Percentiles rank a stretch among this genome's conserved stretches.
Evolutionary conservation across 106 monocot genomes (phyloP).

Genomic region (Apostasia ramifera): DNA sequence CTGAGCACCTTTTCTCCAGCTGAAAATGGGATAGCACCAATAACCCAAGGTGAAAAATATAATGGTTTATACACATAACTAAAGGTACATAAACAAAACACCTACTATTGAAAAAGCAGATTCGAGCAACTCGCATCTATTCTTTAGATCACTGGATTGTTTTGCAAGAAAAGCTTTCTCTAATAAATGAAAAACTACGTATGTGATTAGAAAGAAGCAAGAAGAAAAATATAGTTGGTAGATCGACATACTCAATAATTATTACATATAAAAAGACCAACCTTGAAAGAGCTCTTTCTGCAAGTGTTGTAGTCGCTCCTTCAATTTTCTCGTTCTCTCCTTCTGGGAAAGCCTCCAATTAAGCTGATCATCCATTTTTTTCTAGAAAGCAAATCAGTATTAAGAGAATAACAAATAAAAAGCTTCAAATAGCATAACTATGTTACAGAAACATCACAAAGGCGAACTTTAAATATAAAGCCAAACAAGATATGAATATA

Average conservation of each 20-base stretch:
- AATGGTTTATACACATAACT: no score
- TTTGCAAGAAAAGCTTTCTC: constrained; percentile 34
- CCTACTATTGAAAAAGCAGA: constrained; percentile 33
- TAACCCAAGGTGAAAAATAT: no score
- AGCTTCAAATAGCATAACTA: no score
- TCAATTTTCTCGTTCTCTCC: constrained; percentile 41
- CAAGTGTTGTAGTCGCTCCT: constrained; percentile 25
- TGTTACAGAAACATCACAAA: no score
- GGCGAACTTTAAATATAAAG: no score
- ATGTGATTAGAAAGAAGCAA: not conserved
- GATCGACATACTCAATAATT: not conserved
- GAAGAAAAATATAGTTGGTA: not conserved
- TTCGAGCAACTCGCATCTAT: constrained; percentile 20
- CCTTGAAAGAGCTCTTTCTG: constrained; percentile 58
- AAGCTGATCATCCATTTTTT: constrained; percentile 37
- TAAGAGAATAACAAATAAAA: not conserved
- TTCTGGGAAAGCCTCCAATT: constrained; percentile 45
- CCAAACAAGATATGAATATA: no score
- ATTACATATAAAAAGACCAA: constrained; percentile 35
- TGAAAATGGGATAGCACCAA: constrained; percentile 20
- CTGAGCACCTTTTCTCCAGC: constrained; percentile 48
- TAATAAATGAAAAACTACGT: constrained; percentile 10
- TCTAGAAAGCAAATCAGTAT: constrained; percentile 14
- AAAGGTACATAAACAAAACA: not conserved
- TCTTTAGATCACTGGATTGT: constrained; percentile 34